Evolutionary conservation across 257 asterid species (phyloP).

Genomic region (Scutellaria barbata): DNA sequence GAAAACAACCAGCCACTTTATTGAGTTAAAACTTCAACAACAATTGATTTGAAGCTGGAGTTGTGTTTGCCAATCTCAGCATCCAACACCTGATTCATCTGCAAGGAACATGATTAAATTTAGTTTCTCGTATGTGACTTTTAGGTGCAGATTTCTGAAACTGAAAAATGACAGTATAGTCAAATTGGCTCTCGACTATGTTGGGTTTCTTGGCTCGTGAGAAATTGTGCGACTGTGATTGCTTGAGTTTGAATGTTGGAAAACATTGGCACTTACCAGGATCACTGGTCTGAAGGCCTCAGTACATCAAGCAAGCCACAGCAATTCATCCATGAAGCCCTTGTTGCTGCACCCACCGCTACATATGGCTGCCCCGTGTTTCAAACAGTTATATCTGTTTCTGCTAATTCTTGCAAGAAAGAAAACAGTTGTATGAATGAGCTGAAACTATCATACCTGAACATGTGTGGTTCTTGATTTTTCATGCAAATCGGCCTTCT

Average conservation of each 20-base stretch:
- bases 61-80: background rate
- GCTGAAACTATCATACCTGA: slow-evolving; percentile 36
- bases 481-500: slow-evolving; percentile 27
- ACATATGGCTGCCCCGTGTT: slow-evolving; percentile 38
- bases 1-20: background rate
- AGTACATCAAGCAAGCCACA: slow-evolving; percentile 48
- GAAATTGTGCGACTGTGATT: background rate
- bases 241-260: background rate
- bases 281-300: slow-evolving; percentile 32
- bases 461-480: slow-evolving; percentile 35
- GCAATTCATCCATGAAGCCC: slow-evolving; percentile 46
- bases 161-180: background rate
- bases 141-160: background rate
- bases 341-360: slow-evolving; percentile 21
- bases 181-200: background rate
- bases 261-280: slow-evolving; percentile 25
- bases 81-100: background rate
- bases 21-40: background rate
- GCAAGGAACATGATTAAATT: background rate
- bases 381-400: slow-evolving; percentile 8
- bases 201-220: background rate
- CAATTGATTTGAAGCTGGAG: background rate
- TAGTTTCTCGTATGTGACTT: no score
- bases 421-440: background rate
- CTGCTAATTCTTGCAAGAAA: background rate